phyloP scores from a whole-genome alignment of 2,329 filamentous ascomycete species.

The Trichoderma citrinoviride region DNA sequence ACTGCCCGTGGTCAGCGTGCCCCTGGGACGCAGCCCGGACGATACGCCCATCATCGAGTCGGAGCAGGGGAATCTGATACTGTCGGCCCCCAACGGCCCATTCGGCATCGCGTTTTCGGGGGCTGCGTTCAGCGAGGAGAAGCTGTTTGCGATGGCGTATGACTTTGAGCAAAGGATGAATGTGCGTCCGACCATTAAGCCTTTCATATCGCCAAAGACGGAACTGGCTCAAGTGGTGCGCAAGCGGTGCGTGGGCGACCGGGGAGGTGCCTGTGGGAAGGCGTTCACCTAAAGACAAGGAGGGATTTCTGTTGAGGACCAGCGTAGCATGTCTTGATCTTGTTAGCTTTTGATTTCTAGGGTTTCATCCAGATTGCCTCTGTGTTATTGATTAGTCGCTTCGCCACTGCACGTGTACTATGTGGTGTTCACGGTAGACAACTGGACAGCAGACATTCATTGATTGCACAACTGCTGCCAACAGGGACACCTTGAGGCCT shows the following conservation, averaged over 20 bases:
- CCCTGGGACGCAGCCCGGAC: neutral
- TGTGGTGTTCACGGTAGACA: no score
- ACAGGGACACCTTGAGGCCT: no score
- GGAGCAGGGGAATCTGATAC: conserved; percentile 49
- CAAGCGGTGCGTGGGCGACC: neutral
- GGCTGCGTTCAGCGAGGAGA: conserved; percentile 57
- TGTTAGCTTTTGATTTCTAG: no score
- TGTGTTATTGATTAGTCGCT: no score
- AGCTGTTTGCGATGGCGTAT: conserved; percentile 63
- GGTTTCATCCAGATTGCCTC: no score
- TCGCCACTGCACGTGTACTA: no score
- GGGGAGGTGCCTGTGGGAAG: neutral
- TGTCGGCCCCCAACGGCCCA: conserved; percentile 51
- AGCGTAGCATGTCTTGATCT: neutral
- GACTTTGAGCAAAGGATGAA: conserved; percentile 62
- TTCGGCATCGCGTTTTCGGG: conserved; percentile 66
- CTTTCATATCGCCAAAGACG: conserved; percentile 32
- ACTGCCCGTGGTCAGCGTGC: neutral
- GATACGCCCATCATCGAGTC: conserved; percentile 40
- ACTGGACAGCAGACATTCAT: no score
- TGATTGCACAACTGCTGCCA: no score
- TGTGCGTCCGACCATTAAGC: conserved; percentile 31
- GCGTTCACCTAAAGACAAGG: neutral
- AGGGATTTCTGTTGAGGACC: neutral
- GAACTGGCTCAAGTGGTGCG: conserved; percentile 31